Conservation (phyloP, 768 basidiomycete genomes). For the Suillus weaverae region DNA sequence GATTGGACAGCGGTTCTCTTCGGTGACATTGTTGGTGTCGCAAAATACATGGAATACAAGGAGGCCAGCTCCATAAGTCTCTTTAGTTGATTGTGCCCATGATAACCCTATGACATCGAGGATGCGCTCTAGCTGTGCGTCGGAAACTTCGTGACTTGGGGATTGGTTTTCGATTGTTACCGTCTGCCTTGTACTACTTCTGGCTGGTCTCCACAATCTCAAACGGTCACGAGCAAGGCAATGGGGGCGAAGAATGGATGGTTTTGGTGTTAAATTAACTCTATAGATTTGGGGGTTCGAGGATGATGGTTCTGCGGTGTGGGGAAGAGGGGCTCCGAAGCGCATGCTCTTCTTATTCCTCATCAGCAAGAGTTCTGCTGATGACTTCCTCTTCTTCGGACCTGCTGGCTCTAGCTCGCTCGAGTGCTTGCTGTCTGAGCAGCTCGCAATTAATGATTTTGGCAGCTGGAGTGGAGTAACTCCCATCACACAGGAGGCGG, state of each 20-base stretch:
- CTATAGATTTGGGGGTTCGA: slow-evolving; percentile 9
- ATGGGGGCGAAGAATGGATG: slow-evolving; percentile 26
- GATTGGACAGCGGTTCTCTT: slow-evolving; percentile 33
- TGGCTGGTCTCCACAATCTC: slow-evolving; percentile 18
- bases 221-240: slow-evolving; percentile 28
- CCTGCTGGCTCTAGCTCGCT: not conserved
- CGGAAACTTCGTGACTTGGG: not conserved
- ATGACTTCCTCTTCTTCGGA: not conserved
- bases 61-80: slow-evolving; percentile 37
- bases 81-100: slow-evolving; percentile 32
- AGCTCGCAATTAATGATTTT: not conserved
- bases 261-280: slow-evolving; percentile 13
- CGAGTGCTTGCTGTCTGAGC: not conserved
- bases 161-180: no score
- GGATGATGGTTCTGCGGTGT: not conserved
- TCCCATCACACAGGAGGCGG: not conserved
- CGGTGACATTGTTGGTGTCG: slow-evolving; percentile 33
- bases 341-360: no score
- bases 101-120: slow-evolving; percentile 19
- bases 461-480: slow-evolving; percentile 1
- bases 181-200: not conserved
- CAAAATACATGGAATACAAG: slow-evolving; percentile 42
- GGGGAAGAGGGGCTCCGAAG: not conserved
- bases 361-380: not conserved
- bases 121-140: slow-evolving; percentile 18